These are phyloP conservation scores for Fusarium albosuccineum DNA, from an alignment of 2,329 filamentous ascomycete genomes.

Conservation along the genomic window DNA sequence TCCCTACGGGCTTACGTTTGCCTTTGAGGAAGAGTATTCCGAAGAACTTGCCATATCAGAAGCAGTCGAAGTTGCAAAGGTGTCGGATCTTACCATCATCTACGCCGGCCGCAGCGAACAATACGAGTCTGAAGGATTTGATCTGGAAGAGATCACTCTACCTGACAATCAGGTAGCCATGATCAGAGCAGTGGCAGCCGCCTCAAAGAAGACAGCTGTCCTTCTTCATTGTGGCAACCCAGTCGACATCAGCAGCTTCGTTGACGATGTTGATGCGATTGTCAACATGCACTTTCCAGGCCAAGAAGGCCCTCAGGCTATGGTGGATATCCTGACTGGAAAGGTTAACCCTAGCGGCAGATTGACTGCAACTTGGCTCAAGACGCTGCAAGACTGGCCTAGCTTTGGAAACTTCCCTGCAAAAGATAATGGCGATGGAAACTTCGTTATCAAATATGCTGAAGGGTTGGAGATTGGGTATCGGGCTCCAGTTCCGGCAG, in stretches of 20 bases:
- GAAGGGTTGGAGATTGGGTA: slow-evolving; percentile 33
- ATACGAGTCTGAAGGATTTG: slow-evolving; percentile 34
- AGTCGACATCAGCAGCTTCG: slow-evolving; percentile 23
- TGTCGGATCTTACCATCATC: slow-evolving; percentile 16
- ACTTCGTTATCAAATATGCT: slow-evolving; percentile 12
- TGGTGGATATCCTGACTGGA: slow-evolving; percentile 17
- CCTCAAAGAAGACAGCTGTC: slow-evolving; percentile 21
- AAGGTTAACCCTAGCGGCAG: slow-evolving; percentile 25
- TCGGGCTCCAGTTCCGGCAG: neutral
- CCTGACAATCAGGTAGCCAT: slow-evolving; percentile 23
- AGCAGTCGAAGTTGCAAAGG: slow-evolving; percentile 19
- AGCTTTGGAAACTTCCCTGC: slow-evolving; percentile 29
- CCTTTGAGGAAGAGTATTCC: slow-evolving; percentile 32
- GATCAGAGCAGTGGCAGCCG: slow-evolving; percentile 27
- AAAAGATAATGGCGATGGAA: neutral
- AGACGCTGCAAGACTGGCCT: slow-evolving; percentile 26
- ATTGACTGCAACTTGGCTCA: slow-evolving; percentile 32
- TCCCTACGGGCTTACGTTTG: neutral
- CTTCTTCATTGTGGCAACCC: slow-evolving; percentile 34
- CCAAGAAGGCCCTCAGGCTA: slow-evolving; percentile 29
- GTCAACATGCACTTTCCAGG: slow-evolving; percentile 32
- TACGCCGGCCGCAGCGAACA: slow-evolving; percentile 34
- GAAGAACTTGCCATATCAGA: slow-evolving; percentile 18
- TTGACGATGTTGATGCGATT: slow-evolving; percentile 25
- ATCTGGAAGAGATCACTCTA: slow-evolving; percentile 24